Evolutionary conservation across 2,329 filamentous ascomycete species (phyloP).

Genomic region (Furcasterigmium furcatum): DNA sequence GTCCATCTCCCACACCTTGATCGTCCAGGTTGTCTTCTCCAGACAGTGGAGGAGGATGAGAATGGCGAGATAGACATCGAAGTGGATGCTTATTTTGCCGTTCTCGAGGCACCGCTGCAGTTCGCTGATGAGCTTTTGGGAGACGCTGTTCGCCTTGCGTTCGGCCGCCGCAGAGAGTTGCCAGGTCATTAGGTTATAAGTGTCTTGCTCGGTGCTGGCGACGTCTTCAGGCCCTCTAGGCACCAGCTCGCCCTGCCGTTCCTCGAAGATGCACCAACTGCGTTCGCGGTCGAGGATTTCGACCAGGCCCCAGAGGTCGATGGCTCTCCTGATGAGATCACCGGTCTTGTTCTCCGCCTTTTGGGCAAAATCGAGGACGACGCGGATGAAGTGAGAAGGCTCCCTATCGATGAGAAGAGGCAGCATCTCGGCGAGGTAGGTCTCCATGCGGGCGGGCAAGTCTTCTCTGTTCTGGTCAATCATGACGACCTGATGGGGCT

Average conservation of each 20-base stretch:
- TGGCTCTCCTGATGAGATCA: conserved; percentile 51
- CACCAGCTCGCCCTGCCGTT: conserved; percentile 35
- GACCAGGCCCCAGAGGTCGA: conserved; percentile 63
- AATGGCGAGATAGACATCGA: conserved; percentile 59
- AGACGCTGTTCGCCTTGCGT: conserved; percentile 58
- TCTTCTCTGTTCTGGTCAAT: conserved; percentile 61
- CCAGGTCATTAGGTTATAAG: conserved; percentile 59
- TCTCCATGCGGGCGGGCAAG: conserved; percentile 54
- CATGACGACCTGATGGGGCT: conserved; percentile 40
- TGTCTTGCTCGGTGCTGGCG: conserved; percentile 47
- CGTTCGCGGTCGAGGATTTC: conserved; percentile 64
- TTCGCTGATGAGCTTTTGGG: conserved; percentile 53
- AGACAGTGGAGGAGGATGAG: conserved; percentile 63
- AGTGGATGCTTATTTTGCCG: conserved; percentile 56
- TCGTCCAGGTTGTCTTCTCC: conserved; percentile 67
- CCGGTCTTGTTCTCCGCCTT: conserved; percentile 45
- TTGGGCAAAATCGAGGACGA: conserved; percentile 53
- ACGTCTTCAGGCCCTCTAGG: conserved; percentile 46
- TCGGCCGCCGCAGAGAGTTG: conserved; percentile 64
- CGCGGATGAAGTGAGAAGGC: conserved; percentile 56
- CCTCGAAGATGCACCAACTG: conserved; percentile 55
- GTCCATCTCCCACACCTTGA: conserved; percentile 65
- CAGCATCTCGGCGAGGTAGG: conserved; percentile 57
- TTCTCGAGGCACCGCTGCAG: conserved; percentile 61
- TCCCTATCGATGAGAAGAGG: conserved; percentile 57